Percentiles rank a stretch among this genome's conserved stretches.
phyloP scores from a whole-genome alignment of 495 filamentous ascomycete species.

The Amniculicola lignicola region DNA sequence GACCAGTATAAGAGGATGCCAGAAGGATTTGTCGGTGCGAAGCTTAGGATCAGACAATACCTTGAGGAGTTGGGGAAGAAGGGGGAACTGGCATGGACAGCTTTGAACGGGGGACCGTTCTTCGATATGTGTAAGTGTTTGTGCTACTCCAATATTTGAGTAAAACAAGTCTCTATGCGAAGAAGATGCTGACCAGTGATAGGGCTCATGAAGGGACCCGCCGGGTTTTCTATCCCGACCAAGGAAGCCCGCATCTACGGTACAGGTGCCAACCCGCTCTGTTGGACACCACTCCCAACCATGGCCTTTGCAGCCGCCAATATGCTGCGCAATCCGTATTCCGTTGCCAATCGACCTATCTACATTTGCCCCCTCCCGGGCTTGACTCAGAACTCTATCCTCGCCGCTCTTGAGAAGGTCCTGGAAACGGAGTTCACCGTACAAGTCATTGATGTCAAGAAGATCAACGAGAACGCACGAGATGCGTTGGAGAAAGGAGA shows the following conservation, averaged over 20 bases:
- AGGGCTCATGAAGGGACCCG: constrained; percentile 34
- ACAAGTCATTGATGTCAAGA: constrained; percentile 24
- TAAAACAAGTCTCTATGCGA: not conserved
- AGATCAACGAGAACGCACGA: constrained; percentile 32
- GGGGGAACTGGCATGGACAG: constrained; percentile 21
- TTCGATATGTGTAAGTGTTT: constrained; percentile 32
- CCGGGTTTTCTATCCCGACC: constrained; percentile 28
- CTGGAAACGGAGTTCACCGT: constrained; percentile 17
- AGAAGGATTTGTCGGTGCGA: constrained; percentile 17
- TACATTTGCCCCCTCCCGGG: constrained; percentile 21
- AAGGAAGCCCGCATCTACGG: constrained; percentile 25
- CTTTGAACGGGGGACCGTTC: constrained; percentile 32
- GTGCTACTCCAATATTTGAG: not conserved
- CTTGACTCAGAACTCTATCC: constrained; percentile 27
- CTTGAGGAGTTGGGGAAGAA: constrained; percentile 13
- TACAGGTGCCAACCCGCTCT: constrained; percentile 22
- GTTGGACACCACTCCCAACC: constrained; percentile 29
- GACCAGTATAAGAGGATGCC: constrained; percentile 16
- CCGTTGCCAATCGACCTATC: constrained; percentile 27
- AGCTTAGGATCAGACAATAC: constrained; percentile 19
- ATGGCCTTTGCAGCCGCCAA: constrained; percentile 17
- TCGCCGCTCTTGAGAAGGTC: constrained; percentile 23
- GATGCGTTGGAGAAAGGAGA: constrained; percentile 31
- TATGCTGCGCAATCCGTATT: constrained; percentile 25
- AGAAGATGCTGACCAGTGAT: not conserved